Base-by-base conservation (phyloP, 495 filamentous ascomycete genomes). In the Trichocladium uniseriatum region DNA sequence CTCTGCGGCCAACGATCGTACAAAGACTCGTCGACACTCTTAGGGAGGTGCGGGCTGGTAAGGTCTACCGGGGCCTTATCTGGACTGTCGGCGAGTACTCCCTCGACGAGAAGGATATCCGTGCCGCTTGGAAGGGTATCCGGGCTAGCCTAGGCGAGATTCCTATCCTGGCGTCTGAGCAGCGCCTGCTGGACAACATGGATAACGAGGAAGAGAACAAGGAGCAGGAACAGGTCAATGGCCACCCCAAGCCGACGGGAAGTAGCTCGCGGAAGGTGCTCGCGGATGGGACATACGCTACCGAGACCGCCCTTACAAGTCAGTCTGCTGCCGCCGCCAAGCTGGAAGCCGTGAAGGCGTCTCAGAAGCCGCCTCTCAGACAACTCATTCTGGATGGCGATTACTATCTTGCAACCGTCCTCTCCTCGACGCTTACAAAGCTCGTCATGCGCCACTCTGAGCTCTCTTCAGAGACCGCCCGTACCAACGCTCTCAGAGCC, bases 31-130 rank as follows among this genome's bases (percentile, higher is more conserved):
- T 97, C 13, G 83, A 86, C 1, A 97, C 92, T 20, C 72, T 99
- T 56, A 86, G 80, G 59, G 92, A 97, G 65, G 94, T 97, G 19
- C 82, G 94, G 31, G 89, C 94, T 51, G 94, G 94, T 31, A 99
- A 96, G 71, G 90, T 99, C 41, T 97, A 96, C 59, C 83, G 94
- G 31, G 91, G 92, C 49, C 89, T 89, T 36, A 76, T 99, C 38
- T 99, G 94, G 94, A 94, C 96, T 58, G 81, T 99, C 45, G 94
- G 94, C 60, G 94, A 99, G 68, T 99, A 96, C 64, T 94, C 89
- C 38, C 70, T 95, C 31, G 89, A 96, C 55, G 83, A 90, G 58
- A 87, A 79, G 50, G 90, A 97, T 64, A 99, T 99, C 60, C 79
- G 89, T 38, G 91, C 94, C 55, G 92, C 90, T 1, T 99, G 94